Base-by-base conservation (phyloP, 2,329 filamentous ascomycete species). In the Trichoderma harzianum region DNA sequence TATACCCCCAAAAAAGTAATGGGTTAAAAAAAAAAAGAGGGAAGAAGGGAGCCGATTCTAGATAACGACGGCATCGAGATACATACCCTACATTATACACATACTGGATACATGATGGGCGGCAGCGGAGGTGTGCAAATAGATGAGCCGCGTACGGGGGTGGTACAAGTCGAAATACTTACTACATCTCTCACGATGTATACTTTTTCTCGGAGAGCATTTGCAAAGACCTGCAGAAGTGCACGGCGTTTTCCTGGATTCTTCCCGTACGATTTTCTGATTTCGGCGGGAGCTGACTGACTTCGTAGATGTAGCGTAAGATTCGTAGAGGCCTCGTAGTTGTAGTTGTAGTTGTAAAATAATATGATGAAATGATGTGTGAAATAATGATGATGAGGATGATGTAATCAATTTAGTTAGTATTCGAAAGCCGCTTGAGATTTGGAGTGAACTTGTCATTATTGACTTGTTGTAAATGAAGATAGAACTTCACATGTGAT, bases 221-320 rank as follows among this genome's bases (percentile, higher is more conserved):
- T 61, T 69, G 66, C 66, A 53, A 69, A 69, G 39, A 18, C 66
- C 36, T 69, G 57, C 66, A 62, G 66, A 51, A 36, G 53, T 69
- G 66, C 66, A 69, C 24, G 66, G 66, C 66, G 6, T 60, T 61
- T 34, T 61, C 43, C n/a, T 12, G 43, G 8, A 26, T 10, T 26
- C n/a, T 7, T 21, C 16, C 16, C 12, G 24, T 47, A 57, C 62
- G n/a, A 21, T 60, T 21, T 55, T 14, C 26, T 28, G 24, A 28
- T 55, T 55, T 26, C 36, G 12, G 24, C 24, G 12, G 43, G 5
- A 60, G n/a, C 55, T 60, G 55, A 60, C 55, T 32, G 55, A 24
- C 10, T 51, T 51, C 26, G 43, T 51, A 51, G 43, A 21, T 51
- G 43, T 51, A 51, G 43, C 10, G 43, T 51, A 47, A 47, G 18